Evolutionary conservation across 2,329 filamentous ascomycete species (phyloP).

Genomic region (Talaromyces sp.): DNA sequence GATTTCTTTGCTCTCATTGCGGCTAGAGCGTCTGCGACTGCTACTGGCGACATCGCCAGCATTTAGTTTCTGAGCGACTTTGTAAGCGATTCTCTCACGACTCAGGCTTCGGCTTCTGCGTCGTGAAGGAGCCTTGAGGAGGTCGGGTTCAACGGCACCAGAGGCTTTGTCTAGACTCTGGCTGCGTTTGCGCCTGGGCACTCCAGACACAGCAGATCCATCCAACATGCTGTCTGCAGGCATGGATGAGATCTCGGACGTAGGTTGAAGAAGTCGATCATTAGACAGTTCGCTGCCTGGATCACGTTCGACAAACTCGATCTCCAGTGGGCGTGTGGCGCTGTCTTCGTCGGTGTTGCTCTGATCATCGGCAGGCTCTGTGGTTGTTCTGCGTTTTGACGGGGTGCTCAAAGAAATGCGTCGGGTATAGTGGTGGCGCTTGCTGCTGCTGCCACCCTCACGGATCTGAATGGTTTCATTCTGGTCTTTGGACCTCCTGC

Average conservation of each 20-base stretch:
- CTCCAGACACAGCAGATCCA: constrained; percentile 42
- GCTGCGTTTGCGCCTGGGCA: constrained; percentile 45
- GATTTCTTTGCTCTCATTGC: constrained; percentile 40
- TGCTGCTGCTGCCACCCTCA: constrained; percentile 61
- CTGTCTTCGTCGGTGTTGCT: constrained; percentile 69
- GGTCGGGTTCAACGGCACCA: constrained; percentile 30
- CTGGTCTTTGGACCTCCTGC: constrained; percentile 48
- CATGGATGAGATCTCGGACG: constrained; percentile 84
- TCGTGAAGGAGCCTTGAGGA: constrained; percentile 55
- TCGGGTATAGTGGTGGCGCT: constrained; percentile 46
- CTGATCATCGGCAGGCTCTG: constrained; percentile 52
- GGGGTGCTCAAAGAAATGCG: constrained; percentile 58
- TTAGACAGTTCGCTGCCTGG: constrained; percentile 62
- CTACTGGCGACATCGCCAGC: constrained; percentile 42
- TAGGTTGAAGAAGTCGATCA: constrained; percentile 58
- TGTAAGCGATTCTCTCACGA: constrained; percentile 62
- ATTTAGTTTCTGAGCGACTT: constrained; percentile 63
- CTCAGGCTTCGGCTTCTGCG: constrained; percentile 60
- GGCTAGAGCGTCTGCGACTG: constrained; percentile 34
- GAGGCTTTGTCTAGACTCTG: constrained; percentile 44
- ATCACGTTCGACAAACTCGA: constrained; percentile 71
- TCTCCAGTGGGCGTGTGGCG: constrained; percentile 81
- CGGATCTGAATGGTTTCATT: constrained; percentile 84
- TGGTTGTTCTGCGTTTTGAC: constrained; percentile 32
- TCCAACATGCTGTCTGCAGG: constrained; percentile 67